Evolutionary conservation across 1,284 basidiomycete genomes (phyloP).

Genomic region (Trichosporon ovoides): DNA sequence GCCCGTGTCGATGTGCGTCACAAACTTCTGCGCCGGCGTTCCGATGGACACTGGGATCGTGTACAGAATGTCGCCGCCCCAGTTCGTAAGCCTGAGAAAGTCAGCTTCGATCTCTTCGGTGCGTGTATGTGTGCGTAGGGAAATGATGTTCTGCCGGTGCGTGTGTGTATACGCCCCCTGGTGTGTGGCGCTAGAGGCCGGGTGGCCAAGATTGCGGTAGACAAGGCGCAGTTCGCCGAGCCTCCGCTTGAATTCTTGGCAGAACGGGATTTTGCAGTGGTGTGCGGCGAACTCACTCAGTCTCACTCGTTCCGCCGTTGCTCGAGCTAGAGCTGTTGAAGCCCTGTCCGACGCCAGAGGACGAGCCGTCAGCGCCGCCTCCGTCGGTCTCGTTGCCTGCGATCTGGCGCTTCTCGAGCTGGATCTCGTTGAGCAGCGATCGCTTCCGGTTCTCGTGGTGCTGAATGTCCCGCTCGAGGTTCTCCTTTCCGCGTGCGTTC

Average conservation of each 20-base stretch:
- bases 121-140: neutral
- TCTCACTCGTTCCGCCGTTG: neutral
- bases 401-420: neutral
- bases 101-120: neutral
- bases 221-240: too few species aligned
- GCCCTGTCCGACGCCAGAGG: neutral
- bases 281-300: neutral
- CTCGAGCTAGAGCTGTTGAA: neutral
- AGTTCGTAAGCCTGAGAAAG: conserved; percentile 11
- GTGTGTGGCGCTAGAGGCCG: too few species aligned
- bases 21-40: conserved; percentile 50
- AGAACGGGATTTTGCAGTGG: too few species aligned
- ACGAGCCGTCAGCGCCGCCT: neutral
- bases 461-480: neutral
- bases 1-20: conserved; percentile 53
- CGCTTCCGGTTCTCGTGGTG: neutral
- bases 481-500: neutral
- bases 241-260: too few species aligned
- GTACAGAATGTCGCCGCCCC: conserved; percentile 24
- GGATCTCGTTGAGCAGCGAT: neutral
- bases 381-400: neutral
- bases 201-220: too few species aligned
- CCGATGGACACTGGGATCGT: conserved; percentile 43
- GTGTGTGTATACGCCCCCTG: too few species aligned
- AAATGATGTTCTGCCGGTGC: too few species aligned